Evolutionary conservation across 164 flowering plant genomes (phyloP), one percentile per base, ranked within the genome.

Genomic region (Vitis labrusca): DNA sequence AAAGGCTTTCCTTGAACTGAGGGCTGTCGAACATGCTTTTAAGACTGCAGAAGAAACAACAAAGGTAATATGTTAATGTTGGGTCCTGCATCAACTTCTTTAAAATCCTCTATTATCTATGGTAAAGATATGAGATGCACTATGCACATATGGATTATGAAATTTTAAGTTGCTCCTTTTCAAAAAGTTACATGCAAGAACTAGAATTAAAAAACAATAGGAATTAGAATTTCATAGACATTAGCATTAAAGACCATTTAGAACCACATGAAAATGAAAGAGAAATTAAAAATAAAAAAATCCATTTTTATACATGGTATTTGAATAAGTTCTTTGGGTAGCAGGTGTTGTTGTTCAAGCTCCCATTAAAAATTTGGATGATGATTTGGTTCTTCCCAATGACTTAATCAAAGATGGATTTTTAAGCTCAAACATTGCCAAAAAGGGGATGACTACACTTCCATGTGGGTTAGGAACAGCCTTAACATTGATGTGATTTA

Each of bases 11-110:
- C 82, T 72, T 77, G 76, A 94, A 92, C 17, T 83, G 84, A 67
- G 76, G 71, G 81, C 94, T 85, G 53, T 77, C 86, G 65, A 94
- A 94, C 92, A 94, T 86, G 83, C 79, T 78, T 77, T 73, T 80
- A 69, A 94, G 87, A 83, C 97, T 92, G 85, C 81, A 82, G 9
- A 74, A 14, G 49, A 48, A 64, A 73, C 23, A 61, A 73, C 2
- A 65, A 54, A 77, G 9, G 48, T 51, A 37, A 48, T 69, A 54
- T 65, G 32, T 10, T 15, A 61, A 55, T 47, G 14, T 16, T 11
- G 23, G n/a, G 52, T 14, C 0, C 8, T 5, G 51, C 9, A 32
- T 15, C 12, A 44, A 2, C 19, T 59, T 55, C 30, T 59, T 55
- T 14, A 53, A 63, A 23, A 23, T 44, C 32, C 27, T 37, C n/a